These are phyloP conservation scores for Mediolabrus comicus DNA, from an alignment of 108 stramenopile species.

Conservation along the genomic window DNA sequence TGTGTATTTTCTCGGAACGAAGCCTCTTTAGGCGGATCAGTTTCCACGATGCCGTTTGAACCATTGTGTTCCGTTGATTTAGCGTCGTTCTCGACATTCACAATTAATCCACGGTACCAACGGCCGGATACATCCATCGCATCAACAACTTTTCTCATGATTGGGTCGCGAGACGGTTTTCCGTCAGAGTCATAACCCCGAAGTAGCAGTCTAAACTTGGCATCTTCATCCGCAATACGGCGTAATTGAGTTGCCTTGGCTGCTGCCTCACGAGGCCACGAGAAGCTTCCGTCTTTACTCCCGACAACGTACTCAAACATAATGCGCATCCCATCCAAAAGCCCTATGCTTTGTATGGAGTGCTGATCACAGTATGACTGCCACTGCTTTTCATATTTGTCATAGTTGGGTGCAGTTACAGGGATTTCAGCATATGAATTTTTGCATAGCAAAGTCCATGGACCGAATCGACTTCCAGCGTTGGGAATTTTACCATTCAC, in stretches of 20 bases:
- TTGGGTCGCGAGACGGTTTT: slow-evolving; percentile 30
- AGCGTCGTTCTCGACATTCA: slow-evolving; percentile 42
- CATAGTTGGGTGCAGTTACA: slow-evolving; percentile 20
- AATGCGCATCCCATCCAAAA: slow-evolving; percentile 63
- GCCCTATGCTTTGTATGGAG: slow-evolving; percentile 67
- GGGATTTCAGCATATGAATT: slow-evolving; percentile 60
- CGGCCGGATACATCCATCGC: slow-evolving; percentile 82
- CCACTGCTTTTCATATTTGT: slow-evolving; percentile 65
- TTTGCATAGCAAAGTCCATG: slow-evolving; percentile 81
- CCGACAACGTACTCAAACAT: slow-evolving; percentile 77
- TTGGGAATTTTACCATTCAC: slow-evolving; percentile 28
- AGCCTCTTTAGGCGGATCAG: slow-evolving; percentile 5
- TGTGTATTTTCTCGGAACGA: slow-evolving; percentile 44
- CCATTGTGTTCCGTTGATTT: slow-evolving; percentile 19
- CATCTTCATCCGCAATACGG: slow-evolving; percentile 73
- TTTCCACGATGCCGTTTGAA: background rate
- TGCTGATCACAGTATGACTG: slow-evolving; percentile 65
- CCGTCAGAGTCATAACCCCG: slow-evolving; percentile 64
- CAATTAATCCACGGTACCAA: slow-evolving; percentile 77
- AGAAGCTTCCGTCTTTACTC: slow-evolving; percentile 59
- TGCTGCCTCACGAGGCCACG: slow-evolving; percentile 87
- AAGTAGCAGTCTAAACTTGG: slow-evolving; percentile 58
- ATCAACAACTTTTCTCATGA: slow-evolving; percentile 53
- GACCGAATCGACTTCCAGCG: slow-evolving; percentile 62
- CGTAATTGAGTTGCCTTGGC: slow-evolving; percentile 76